Evolutionary conservation across 176 grass and related monocot species (phyloP).

Genomic region (Ampelocalamus luodianensis): DNA sequence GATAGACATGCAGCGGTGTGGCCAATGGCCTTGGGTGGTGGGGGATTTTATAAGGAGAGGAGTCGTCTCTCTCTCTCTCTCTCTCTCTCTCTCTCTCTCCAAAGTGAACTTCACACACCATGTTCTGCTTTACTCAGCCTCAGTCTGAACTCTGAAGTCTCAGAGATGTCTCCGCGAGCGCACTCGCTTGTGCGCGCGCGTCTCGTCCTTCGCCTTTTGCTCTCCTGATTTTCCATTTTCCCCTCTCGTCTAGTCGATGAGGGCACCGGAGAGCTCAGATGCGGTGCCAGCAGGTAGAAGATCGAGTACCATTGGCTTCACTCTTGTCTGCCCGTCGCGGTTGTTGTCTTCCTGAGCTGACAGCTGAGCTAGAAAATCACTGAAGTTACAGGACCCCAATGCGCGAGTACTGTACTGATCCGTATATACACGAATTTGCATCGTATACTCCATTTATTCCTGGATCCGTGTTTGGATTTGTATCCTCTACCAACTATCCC

Average conservation of each 20-base stretch:
- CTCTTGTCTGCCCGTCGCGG: too few species aligned
- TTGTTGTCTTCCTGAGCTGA: too few species aligned
- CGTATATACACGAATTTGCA: neutral
- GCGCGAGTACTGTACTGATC: too few species aligned
- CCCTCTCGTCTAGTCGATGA: neutral
- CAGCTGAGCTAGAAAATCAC: neutral
- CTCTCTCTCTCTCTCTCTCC: neutral
- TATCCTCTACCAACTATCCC: neutral
- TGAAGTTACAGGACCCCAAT: neutral
- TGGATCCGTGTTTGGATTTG: neutral
- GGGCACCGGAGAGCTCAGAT: neutral
- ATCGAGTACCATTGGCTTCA: too few species aligned
- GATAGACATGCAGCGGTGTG: constrained; percentile 4
- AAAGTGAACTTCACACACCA: constrained; percentile 41
- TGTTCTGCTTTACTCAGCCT: constrained; percentile 1
- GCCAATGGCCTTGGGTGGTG: constrained; percentile 18
- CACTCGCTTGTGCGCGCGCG: neutral
- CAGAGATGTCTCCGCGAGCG: neutral
- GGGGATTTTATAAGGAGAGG: constrained; percentile 46
- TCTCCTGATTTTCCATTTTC: neutral
- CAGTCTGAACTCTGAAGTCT: too few species aligned
- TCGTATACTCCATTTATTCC: neutral
- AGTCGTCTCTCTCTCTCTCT: neutral
- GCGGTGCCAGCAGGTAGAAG: too few species aligned
- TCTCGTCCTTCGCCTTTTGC: neutral